A percentile compares a stretch with the other conserved stretches of the same genome.
Conservation (phyloP, 2,329 filamentous ascomycete genomes). For the Colletotrichum horii region DNA sequence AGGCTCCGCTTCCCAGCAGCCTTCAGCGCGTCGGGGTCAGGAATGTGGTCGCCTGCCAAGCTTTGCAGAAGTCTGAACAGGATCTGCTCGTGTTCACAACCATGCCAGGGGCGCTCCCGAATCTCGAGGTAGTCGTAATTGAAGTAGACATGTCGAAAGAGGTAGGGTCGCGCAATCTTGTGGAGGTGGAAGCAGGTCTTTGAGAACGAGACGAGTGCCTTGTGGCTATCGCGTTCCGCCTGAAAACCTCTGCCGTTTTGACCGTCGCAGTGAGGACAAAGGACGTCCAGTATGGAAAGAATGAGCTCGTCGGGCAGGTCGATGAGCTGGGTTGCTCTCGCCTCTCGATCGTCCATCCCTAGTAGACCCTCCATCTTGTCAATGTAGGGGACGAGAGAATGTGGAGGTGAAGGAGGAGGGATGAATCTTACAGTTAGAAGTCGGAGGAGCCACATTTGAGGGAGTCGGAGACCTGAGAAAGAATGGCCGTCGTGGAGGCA, state of each 20-base stretch:
- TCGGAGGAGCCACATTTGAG: rapidly evolving
- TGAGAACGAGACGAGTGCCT: background rate
- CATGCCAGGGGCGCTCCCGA: background rate
- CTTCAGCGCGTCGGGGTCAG: background rate
- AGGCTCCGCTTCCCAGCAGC: background rate
- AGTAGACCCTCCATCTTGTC: background rate
- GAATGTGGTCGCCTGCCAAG: background rate
- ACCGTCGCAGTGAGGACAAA: background rate
- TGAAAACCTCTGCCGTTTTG: background rate
- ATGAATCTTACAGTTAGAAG: rapidly evolving
- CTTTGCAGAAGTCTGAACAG: background rate
- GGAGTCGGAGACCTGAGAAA: background rate
- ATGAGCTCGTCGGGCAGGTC: background rate
- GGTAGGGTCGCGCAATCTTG: background rate
- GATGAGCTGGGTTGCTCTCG: background rate
- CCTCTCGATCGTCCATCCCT: too few species aligned
- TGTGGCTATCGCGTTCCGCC: background rate
- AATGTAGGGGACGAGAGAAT: background rate
- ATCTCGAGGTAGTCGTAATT: background rate
- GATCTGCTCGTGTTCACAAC: rapidly evolving
- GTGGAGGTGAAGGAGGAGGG: background rate
- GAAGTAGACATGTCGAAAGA: background rate
- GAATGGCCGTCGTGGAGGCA: background rate
- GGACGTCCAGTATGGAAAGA: background rate
- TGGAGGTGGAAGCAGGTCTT: background rate